Percentiles rank a stretch among this genome's conserved stretches.
These are phyloP conservation scores for Nelumbo lutea DNA, from an alignment of 164 flowering plant species.

Conservation along the genomic window DNA sequence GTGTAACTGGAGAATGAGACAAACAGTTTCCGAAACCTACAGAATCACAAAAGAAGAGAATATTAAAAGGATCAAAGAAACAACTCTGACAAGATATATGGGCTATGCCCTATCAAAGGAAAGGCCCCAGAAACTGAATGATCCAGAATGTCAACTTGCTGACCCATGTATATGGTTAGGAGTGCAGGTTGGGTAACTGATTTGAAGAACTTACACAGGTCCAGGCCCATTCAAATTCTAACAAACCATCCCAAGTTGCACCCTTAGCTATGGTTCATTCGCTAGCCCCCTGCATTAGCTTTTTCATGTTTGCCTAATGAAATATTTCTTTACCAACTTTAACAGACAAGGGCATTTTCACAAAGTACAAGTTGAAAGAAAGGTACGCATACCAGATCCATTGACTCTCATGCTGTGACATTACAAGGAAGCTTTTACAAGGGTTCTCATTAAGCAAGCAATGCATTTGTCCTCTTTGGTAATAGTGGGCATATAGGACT, in stretches of 20 bases:
- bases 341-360: background rate
- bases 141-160: background rate
- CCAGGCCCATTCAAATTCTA: too few species aligned
- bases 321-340: too few species aligned
- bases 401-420: constrained; percentile 87
- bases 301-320: too few species aligned
- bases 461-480: constrained; percentile 24
- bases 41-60: background rate
- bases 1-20: constrained; percentile 32
- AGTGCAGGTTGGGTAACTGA: too few species aligned
- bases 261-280: too few species aligned
- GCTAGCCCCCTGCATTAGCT: too few species aligned
- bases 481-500: constrained; percentile 20
- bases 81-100: background rate
- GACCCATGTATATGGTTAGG: background rate
- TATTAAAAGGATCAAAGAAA: background rate
- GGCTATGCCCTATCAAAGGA: background rate
- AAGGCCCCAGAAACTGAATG: background rate
- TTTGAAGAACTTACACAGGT: too few species aligned
- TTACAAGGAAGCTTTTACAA: constrained; percentile 57
- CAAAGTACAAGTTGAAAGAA: background rate
- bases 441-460: constrained; percentile 64
- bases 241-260: too few species aligned
- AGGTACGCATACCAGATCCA: constrained; percentile 73
- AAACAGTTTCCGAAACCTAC: constrained; percentile 36